Base-by-base conservation (phyloP, 495 filamentous ascomycete species). In the Tirmania nivea region DNA sequence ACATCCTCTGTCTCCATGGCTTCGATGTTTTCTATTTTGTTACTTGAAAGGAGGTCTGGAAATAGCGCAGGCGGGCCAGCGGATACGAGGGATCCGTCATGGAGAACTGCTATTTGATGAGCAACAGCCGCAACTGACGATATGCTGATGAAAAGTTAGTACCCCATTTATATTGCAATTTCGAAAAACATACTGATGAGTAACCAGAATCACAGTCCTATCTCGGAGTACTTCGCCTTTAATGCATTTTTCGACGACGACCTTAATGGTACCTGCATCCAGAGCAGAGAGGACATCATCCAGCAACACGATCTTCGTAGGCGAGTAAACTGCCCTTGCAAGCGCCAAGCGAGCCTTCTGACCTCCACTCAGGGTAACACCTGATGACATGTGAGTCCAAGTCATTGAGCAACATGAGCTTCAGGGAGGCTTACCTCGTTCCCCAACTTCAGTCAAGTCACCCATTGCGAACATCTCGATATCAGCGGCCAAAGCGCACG, bases 201-300 rank as follows among this genome's bases (percentile, higher is more conserved):
- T 76, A 8, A 69, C 74, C 1, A 77, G 54, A 39, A 77, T 71
- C 25, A 73, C 64, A 6, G 74, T 76, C 35, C 73, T 59, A 8
- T 69, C 70, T 10, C 58, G 52, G 6, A 66, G 64, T 34, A 76
- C 63, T 35, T 69, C 65, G 2, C 72, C 75, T 19, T 66, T 67
- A n/a, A 77, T 61, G 7, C 69, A 74, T 50, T 73, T 59, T 36
- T 73, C 67, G 51, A 75, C 68, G 10, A 77, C 67, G 25, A 69
- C 53, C 49, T 63, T 63, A 20, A 72, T 68, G 21, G 75, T 75
- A 52, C 72, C 71, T 14, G 73, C 68, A 60, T 76, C 74, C 14
- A 77, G 63, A 5, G 81, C 81, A 16, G 76, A 78, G 11, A 86
- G 66, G 6, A 81, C 76, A 59, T 85, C 81, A 59, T 86, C 82